Conservation (phyloP, 208 protist genomes). For the Leishmania gerbilli region DNA sequence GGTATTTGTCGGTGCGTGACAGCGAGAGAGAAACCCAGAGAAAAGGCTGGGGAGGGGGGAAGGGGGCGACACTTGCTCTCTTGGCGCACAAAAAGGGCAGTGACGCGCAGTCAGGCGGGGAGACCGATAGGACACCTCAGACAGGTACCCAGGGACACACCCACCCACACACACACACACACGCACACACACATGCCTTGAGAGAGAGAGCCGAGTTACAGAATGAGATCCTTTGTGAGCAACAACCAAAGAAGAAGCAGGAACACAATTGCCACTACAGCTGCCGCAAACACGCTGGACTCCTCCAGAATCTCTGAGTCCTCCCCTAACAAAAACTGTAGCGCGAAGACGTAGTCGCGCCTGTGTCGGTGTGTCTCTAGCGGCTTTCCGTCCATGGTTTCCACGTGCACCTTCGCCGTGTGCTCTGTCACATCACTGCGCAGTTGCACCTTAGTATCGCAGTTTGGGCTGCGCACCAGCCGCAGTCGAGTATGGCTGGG, state of each 20-base stretch:
- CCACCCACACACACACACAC: not conserved
- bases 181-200: not conserved
- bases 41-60: not conserved
- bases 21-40: not conserved
- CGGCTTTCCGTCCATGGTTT: slow-evolving; percentile 20
- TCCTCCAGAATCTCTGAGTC: slow-evolving; percentile 26
- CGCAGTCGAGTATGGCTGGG: slow-evolving; percentile 17
- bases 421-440: slow-evolving; percentile 23
- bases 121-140: not conserved
- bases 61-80: not conserved
- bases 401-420: slow-evolving; percentile 32
- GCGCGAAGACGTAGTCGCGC: slow-evolving; percentile 45
- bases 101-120: not conserved
- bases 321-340: slow-evolving; percentile 54
- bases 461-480: slow-evolving; percentile 51
- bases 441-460: slow-evolving; percentile 32
- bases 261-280: slow-evolving; percentile 33
- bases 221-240: slow-evolving; percentile 65
- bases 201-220: slow-evolving; percentile 15
- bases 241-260: slow-evolving; percentile 61
- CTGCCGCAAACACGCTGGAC: slow-evolving; percentile 28
- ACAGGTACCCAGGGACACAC: not conserved
- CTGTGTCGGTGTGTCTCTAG: slow-evolving; percentile 21
- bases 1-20: no score
- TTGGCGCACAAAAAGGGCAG: not conserved